Evolutionary conservation across 225 moss, liverwort and hornwort species (phyloP), one percentile per base, ranked within the genome.

Genomic region (Thuidium tamariscinum): DNA sequence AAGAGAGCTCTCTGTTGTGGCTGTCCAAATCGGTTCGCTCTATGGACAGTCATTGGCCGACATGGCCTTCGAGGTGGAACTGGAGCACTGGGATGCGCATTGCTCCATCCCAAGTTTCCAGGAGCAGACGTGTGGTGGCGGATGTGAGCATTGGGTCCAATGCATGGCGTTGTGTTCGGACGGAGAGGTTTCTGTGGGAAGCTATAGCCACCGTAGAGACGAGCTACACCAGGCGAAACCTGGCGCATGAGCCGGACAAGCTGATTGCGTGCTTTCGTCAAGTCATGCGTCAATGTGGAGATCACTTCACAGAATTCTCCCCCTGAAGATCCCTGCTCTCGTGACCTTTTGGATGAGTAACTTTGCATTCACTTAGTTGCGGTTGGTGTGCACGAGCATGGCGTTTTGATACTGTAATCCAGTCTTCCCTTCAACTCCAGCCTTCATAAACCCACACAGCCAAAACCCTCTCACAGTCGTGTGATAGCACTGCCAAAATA

Each of bases 231-330:
- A 44, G 89, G 89, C 36, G 77, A 51, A 73, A 74, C 84, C 79
- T 89, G 77, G 27, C 83, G 34, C 82, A 89, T 85, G 59, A 91
- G 79, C 29, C 85, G 85, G 42, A 83, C 80, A 18, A 91, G 89
- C 82, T 89, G 87, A 54, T 82, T 85, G 52, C 74, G 87, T 14
- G 89, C 91, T 87, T 84, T 89, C 41, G 67, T 87, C 87, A 91
- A 80, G 85, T 87, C 87, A 61, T 75, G 82, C 61, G 87, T 89
- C 89, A 91, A 62, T 55, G 82, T 62, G 54, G 89, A 89, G 78
- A 91, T 82, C n/a, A 91, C 85, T 37, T 91, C 85, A 52, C 85
- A 83, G n/a, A 91, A 66, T 52, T 89, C 91, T 70, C 86, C 88
- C 19, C 73, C 82, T 30, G 77, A 84, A 77, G 29, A 30, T 19